Base-by-base conservation (phyloP, 129 eudicot species). In the Smallanthus sonchifolius region DNA sequence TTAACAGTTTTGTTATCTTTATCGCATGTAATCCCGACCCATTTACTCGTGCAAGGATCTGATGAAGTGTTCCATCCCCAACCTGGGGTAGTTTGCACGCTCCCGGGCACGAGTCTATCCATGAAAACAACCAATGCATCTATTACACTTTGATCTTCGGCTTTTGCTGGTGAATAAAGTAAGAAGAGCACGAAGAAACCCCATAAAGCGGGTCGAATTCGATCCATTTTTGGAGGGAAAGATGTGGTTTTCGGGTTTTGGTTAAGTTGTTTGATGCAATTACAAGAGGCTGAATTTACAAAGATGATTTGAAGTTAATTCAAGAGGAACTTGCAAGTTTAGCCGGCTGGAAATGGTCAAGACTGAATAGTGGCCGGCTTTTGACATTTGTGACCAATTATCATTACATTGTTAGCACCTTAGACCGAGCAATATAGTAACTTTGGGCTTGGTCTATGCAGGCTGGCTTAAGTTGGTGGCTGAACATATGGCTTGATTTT, bases 31-130 rank as follows among this genome's bases (percentile, higher is more conserved):
- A 91, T 61, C 30, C 97, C 97, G 65, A 72, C 67, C 97, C 97
- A 91, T 39, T 59, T 72, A 60, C 77, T 82, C 3, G 14, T 69
- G 76, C 97, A 91, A 4, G 97, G 97, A 62, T 87, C 93, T 1
- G 97, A 87, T 39, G 73, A 72, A 24, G 11, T 15, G 57, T 91
- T 86, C 97, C 97, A 91, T 11, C 97, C 97, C 83, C 83, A 85
- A 56, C 65, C 80, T 10, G 67, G 67, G 15, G 44, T 49, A 43
- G 59, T 74, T 15, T 51, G 57, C 17, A 28, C 30, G 37, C 76
- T 80, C 14, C 84, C 87, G 5, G 87, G 86, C 10, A 49, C 70
- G 5, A 91, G 89, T 11, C 70, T 91, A 35, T 51, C 73, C 96
- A 90, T 87, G 72, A 90, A 87, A n/a, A 63, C 54, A 54, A 81